These are phyloP conservation scores for Juglanconis oblonga DNA, from an alignment of 2,329 filamentous ascomycete genomes.

Conservation along the genomic window DNA sequence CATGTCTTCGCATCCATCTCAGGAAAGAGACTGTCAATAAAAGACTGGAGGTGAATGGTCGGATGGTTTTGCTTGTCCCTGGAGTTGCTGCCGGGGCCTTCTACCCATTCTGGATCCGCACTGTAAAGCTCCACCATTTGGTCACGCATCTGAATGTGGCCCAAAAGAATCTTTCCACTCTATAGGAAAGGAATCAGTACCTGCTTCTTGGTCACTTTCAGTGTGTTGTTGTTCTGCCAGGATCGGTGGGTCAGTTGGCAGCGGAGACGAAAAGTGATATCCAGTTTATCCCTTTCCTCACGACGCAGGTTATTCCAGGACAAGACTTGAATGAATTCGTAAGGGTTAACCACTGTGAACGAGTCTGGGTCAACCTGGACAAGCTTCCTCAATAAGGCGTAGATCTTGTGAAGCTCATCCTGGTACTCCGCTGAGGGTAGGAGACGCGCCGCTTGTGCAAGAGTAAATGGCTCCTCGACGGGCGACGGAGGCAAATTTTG, in stretches of 20 bases:
- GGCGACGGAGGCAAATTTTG: background rate
- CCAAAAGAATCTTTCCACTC: background rate
- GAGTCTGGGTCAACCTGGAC: background rate
- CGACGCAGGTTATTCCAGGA: background rate
- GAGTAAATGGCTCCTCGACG: background rate
- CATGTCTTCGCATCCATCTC: background rate
- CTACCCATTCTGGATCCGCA: background rate
- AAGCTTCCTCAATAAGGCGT: background rate
- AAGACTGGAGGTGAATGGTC: background rate
- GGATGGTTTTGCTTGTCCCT: background rate
- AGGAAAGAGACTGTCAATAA: background rate
- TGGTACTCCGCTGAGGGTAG: background rate
- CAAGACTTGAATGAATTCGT: background rate
- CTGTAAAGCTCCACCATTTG: background rate
- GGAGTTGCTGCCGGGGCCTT: background rate
- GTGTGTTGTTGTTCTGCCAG: background rate
- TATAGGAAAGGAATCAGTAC: background rate
- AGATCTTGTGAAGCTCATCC: background rate
- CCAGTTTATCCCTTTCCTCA: background rate
- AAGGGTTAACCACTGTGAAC: background rate
- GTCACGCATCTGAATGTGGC: background rate
- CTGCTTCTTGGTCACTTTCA: background rate
- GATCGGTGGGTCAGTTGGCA: background rate
- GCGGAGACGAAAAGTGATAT: background rate
- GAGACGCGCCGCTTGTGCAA: background rate